A percentile compares a stretch with the other conserved stretches of the same genome.
Evolutionary conservation across 106 monocot genomes (phyloP).

Genomic region (Allium sativum): DNA sequence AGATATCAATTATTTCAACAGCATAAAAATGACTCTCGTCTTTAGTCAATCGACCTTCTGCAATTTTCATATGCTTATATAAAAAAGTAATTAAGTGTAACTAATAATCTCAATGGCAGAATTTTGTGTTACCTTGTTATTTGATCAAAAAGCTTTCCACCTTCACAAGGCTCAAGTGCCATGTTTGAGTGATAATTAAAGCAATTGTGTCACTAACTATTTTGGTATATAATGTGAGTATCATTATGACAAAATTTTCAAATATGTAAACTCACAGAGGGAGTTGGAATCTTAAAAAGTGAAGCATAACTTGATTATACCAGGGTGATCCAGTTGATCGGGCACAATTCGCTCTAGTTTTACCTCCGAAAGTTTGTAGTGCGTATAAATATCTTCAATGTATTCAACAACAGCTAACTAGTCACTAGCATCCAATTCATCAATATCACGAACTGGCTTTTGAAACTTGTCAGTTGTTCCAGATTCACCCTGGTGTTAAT

Average conservation of each 20-base stretch:
- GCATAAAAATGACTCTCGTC: constrained; percentile 94
- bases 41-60: constrained; percentile 85
- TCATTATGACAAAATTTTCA: neutral
- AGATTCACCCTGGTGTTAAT: constrained; percentile 36
- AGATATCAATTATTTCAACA: constrained; percentile 88
- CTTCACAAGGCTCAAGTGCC: constrained; percentile 99
- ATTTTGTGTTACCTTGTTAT: constrained; percentile 49
- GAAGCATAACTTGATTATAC: constrained; percentile 76
- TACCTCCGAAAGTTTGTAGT: constrained; percentile 55
- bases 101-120: neutral
- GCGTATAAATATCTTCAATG: constrained; percentile 58
- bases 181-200: constrained; percentile 49
- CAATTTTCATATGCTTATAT: constrained; percentile 8
- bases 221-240: neutral
- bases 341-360: constrained; percentile 93
- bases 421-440: constrained; percentile 29
- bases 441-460: constrained; percentile 28
- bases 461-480: constrained; percentile 21
- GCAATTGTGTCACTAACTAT: neutral
- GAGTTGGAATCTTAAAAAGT: constrained; percentile 93
- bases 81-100: constrained; percentile 1
- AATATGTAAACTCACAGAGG: constrained; percentile 51
- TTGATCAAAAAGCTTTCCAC: constrained; percentile 97
- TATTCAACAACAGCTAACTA: constrained; percentile 53
- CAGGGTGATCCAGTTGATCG: constrained; percentile 97